Evolutionary conservation across 2,329 filamentous ascomycete genomes (phyloP), one percentile per base, ranked within the genome.

Genomic region (Colletotrichum shisoi): DNA sequence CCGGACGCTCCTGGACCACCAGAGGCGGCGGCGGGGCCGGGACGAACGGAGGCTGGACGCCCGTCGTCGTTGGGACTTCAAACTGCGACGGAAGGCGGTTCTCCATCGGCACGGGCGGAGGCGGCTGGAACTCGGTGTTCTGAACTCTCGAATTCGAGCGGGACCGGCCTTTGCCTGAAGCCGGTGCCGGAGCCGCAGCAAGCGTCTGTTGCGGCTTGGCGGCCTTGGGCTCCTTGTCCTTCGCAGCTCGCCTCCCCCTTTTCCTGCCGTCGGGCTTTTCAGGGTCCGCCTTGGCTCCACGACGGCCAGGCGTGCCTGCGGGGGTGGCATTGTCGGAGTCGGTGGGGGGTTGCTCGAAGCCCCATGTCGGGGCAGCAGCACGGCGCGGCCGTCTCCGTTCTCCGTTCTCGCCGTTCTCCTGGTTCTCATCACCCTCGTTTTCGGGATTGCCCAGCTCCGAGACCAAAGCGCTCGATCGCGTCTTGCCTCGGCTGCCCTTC

Each of bases 281-380:
- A 51, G 75, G 78, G 31, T 85, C 80, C 53, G 77, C 78, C 71
- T 81, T 85, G 51, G 76, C 80, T 63, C 80, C 84, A 65, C 86
- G 82, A 27, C 84, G 83, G 4, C 82, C 81, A 2, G 85, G 85
- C 3, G 87, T 89, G n/a, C 84, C 84, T 11, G 80, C 81, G 11
- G 84, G 83, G 2, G 87, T 86, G 54, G 81, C 78, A 49, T 80
- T 82, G 71, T 92, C 90, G 17, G 85, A 84, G 66, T 92, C 90
- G 37, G 80, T 82, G 11, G 80, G 78, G 62, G 74, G 81, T 72
- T 77, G 89, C 72, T 92, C 90, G 65, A 84, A 86, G 48, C 86
- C 87, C 80, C 89, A 94, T 0, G 88, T 91, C 3, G 91, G 91
- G 12, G 91, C 91, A 19, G 86, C 86, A 24, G 87, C 87, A 71